Conservation (phyloP, 1,284 basidiomycete species). For the Cystobasidiaceae sp. region DNA sequence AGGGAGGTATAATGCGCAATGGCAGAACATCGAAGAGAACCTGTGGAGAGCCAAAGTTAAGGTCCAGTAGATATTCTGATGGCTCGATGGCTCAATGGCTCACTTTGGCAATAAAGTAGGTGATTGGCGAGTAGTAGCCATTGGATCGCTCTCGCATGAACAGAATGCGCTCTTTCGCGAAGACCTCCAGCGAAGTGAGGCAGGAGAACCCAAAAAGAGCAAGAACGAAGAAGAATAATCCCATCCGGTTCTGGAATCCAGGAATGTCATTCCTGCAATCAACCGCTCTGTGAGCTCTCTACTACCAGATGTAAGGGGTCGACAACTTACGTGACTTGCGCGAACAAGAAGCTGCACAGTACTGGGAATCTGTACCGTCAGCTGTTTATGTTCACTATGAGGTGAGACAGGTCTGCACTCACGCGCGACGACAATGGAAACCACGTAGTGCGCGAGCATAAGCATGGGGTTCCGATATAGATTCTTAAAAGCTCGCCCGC, state of each 20-base stretch:
- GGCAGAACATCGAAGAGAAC: conserved; percentile 94
- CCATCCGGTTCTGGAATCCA: conserved; percentile 81
- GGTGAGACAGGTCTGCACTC: conserved; percentile 46
- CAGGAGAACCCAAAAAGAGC: conserved; percentile 94
- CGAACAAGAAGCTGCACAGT: conserved; percentile 75
- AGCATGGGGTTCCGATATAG: conserved; percentile 80
- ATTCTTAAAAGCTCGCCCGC: conserved; percentile 97
- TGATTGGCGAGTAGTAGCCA: conserved; percentile 91
- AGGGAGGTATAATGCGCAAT: conserved; percentile 83
- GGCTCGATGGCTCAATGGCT: conserved; percentile 16
- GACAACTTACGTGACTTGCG: conserved; percentile 65
- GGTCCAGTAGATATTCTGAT: no score
- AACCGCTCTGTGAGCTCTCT: no score
- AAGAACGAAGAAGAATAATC: conserved; percentile 93
- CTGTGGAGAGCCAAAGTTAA: conserved; percentile 48
- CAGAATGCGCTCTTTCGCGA: conserved; percentile 86
- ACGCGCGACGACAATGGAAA: conserved; percentile 76
- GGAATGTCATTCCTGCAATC: conserved; percentile 72
- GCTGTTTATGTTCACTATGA: neutral
- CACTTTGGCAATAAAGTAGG: conserved; percentile 90
- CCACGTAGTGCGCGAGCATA: conserved; percentile 81
- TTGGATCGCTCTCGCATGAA: conserved; percentile 96
- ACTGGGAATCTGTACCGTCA: conserved; percentile 50
- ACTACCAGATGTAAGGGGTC: no score
- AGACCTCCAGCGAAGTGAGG: conserved; percentile 81